phyloP scores from a whole-genome alignment of 75 land plant genomes.

The Sequoia sempervirens region DNA sequence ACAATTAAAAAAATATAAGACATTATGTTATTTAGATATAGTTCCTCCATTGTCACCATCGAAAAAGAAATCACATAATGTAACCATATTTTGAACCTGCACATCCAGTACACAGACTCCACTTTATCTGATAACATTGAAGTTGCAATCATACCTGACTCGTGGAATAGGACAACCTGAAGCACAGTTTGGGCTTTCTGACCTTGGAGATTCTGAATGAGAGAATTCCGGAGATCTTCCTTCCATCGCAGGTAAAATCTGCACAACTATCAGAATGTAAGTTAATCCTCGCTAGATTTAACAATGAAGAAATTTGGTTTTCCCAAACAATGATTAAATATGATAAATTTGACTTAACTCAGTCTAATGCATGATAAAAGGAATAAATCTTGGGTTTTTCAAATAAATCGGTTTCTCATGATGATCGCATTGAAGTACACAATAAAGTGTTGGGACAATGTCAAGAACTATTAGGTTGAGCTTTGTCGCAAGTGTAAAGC shows the following conservation, averaged over 20 bases:
- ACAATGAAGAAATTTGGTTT: background rate
- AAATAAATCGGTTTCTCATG: background rate
- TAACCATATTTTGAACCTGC: background rate
- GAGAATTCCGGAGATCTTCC: slow-evolving; percentile 20
- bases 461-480: background rate
- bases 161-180: slow-evolving; percentile 9
- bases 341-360: background rate
- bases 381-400: background rate
- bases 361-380: background rate
- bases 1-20: background rate
- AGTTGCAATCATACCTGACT: background rate
- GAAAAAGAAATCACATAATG: background rate
- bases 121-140: background rate
- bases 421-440: background rate
- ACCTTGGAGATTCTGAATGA: slow-evolving; percentile 12
- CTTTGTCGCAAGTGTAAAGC: background rate
- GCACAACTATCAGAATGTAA: slow-evolving; percentile 1
- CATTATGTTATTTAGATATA: background rate
- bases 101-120: background rate
- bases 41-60: background rate
- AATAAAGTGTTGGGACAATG: background rate
- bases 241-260: slow-evolving; percentile 35
- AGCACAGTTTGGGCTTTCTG: slow-evolving; percentile 13
- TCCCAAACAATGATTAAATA: background rate
- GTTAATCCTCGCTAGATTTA: background rate